phyloP scores from a whole-genome alignment of 768 basidiomycete species.

The Tephrocybe rancida region DNA sequence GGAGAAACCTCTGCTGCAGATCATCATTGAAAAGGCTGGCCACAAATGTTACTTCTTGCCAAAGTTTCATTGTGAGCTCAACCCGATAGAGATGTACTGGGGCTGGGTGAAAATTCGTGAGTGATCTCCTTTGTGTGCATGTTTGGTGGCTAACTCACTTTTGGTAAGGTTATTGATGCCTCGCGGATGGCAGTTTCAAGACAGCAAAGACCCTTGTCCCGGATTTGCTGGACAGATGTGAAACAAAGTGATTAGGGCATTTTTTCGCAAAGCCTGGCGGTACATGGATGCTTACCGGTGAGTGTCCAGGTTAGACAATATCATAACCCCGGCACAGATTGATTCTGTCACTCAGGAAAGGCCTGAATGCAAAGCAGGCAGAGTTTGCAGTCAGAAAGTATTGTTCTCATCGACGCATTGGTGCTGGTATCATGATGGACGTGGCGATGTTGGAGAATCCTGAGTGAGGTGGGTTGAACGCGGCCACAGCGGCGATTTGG shows the following conservation, averaged over 20 bases:
- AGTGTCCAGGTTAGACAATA: not conserved
- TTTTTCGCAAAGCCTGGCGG: slow-evolving; percentile 17
- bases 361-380: slow-evolving; percentile 9
- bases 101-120: not conserved
- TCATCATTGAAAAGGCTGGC: slow-evolving; percentile 15
- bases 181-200: slow-evolving; percentile 15
- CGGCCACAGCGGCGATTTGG: no score
- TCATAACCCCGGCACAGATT: no score
- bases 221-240: slow-evolving; percentile 11
- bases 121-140: not conserved
- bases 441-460: slow-evolving; percentile 1
- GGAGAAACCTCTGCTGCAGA: slow-evolving; percentile 20
- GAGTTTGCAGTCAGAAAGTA: slow-evolving; percentile 8
- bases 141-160: no score
- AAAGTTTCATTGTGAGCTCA: slow-evolving; percentile 18
- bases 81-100: slow-evolving; percentile 7
- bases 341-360: not conserved
- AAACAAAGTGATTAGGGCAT: slow-evolving; percentile 12
- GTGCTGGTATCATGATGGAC: slow-evolving; percentile 3
- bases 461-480: no score
- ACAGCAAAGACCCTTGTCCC: slow-evolving; percentile 19
- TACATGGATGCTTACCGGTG: slow-evolving; percentile 21
- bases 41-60: slow-evolving; percentile 14
- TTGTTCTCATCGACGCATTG: not conserved
- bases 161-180: slow-evolving; percentile 13